Evolutionary conservation across 352 stramenopile genomes (phyloP), one percentile per base, ranked within the genome.

Genomic region (Plasmopara viticola): DNA sequence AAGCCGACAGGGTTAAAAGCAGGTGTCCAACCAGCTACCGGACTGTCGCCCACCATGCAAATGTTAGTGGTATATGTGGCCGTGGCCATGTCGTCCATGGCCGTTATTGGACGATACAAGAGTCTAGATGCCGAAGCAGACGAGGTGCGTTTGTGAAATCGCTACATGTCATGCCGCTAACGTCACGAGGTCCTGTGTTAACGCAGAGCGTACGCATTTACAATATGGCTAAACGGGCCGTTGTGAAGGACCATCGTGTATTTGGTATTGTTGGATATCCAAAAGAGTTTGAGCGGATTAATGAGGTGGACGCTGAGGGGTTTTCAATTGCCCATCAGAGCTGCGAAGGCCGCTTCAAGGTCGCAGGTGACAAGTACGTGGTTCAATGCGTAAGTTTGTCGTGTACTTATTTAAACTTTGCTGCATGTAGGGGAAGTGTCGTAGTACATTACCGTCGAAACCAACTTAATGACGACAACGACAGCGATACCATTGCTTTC

Each of bases 231-330:
- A 87, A 87, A 52, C 74, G 79, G 14, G 76, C 76, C 0, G 76
- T 90, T 0, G 74, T 86, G 8, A 90, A 90, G 33, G 79, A 90
- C 33, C 76, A 68, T 7, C 76, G 79, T 3, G 66, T 90, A 53
- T 90, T 90, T 35, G 76, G 86, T 51, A 63, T 68, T 8, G 62
- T 90, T 9, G 79, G 79, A 0, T 90, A 90, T 59, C 79, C 79
- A 37, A 87, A 87, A 54, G 64, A 79, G 4, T 90, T 87, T 43
- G 64, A 87, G 34, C 68, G 58, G 35, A 56, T 77, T 17, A n/a
- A 41, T 5, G 39, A 59, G 20, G 13, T 52, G n/a, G 58, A 64
- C 10, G 47, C 40, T 1, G 56, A 64, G 10, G 60, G 43, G 4
- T 53, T 43, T 0, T 8, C 40, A 4, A 25, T 53, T 20, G 48